Base-by-base conservation (phyloP, 108 stramenopile species). In the Epithemia pelagica region DNA sequence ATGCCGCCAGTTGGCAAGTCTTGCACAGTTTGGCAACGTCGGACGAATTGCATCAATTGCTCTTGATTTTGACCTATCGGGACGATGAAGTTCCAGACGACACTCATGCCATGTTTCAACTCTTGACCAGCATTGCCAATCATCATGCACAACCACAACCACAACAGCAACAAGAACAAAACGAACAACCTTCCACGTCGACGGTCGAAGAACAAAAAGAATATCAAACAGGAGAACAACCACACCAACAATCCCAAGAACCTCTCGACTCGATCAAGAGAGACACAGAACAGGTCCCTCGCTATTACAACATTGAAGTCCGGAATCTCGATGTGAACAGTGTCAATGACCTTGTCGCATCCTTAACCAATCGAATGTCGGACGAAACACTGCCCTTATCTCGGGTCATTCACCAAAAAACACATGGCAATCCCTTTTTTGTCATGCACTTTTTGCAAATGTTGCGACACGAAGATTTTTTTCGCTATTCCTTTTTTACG, bases 401-500 rank as follows among this genome's bases (percentile, higher is more conserved):
- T 0, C 52, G 53, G 18, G 63, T 79, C 28, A 74, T 84, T 28
- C 80, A 74, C 19, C 58, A 55, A 32, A 84, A 82, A 64, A 88
- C 87, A 21, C 52, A 66, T 5, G 87, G 87, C 22, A 84, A 84
- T 64, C 78, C 81, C 10, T 79, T 83, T 29, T 84, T 85, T 64
- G 71, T 70, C 2, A 52, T 78, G 18, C 74, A 82, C 37, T 83
- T 77, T 61, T 21, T 88, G 0, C 19, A 64, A 22, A 69, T 71
- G 51, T 52, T 84, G 21, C 68, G 70, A 18, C 61, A 76, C 51
- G 53, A 73, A 52, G 1, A 62, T 83, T 21, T 30, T 88, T 0
- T 64, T 60, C 0, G 84, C 75, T 52, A 67, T 52, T 53, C 61
- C 74, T 65, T 10, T 64, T 7, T 58, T 62, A 22, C 37, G 10